phyloP scores from a whole-genome alignment of 164 flowering plant species.

The Protea cynaroides region DNA sequence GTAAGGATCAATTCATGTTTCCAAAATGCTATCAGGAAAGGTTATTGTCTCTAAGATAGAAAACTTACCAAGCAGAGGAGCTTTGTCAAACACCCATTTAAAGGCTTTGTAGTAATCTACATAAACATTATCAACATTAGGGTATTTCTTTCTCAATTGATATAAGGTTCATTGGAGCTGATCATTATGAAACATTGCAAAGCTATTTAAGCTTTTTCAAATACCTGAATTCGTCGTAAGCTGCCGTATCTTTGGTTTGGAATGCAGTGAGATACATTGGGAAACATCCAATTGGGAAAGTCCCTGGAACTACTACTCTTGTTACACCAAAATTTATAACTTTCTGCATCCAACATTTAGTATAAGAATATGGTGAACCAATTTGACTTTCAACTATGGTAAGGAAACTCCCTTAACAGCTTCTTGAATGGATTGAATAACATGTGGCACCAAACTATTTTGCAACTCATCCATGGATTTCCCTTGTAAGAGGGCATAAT shows the following conservation, averaged over 20 bases:
- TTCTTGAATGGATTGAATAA: slow-evolving; percentile 6
- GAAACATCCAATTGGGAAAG: slow-evolving; percentile 20
- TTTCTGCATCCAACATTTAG: slow-evolving; percentile 9
- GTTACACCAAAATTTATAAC: slow-evolving; percentile 16
- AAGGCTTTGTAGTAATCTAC: slow-evolving; percentile 15
- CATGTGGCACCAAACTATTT: slow-evolving; percentile 6
- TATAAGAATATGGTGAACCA: no score
- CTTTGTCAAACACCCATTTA: neutral
- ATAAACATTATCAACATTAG: slow-evolving; percentile 15
- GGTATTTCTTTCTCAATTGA: slow-evolving; percentile 11
- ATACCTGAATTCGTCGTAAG: slow-evolving; percentile 16
- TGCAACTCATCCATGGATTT: slow-evolving; percentile 7
- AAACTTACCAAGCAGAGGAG: neutral
- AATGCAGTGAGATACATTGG: slow-evolving; percentile 10
- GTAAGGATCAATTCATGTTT: no score
- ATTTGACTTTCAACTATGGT: no score
- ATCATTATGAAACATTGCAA: slow-evolving; percentile 15
- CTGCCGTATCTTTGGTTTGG: neutral
- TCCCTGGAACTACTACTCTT: slow-evolving; percentile 15
- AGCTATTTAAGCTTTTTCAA: slow-evolving; percentile 11
- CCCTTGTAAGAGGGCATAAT: slow-evolving; percentile 12
- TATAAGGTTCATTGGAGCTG: slow-evolving; percentile 9
- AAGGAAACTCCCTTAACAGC: slow-evolving; percentile 5
- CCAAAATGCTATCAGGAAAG: no score
- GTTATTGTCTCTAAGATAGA: no score